phyloP scores from a whole-genome alignment of 176 grass and related monocot species.

The Metroxylon sagu region DNA sequence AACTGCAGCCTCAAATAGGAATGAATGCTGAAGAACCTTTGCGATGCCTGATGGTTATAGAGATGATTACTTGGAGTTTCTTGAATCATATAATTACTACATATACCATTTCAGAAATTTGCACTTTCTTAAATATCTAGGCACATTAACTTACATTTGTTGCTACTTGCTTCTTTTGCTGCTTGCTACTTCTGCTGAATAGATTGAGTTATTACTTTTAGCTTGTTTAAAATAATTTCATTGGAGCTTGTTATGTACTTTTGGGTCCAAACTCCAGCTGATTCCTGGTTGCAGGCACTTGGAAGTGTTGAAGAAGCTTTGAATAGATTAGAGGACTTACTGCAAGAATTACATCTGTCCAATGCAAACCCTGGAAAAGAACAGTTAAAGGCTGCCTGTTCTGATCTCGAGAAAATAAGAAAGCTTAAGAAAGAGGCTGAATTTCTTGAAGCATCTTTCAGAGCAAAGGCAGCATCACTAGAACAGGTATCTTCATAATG shows the following conservation, averaged over 20 bases:
- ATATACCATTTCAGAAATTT: too few species aligned
- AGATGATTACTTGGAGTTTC: too few species aligned
- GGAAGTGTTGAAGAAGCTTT: constrained; percentile 94
- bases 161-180: too few species aligned
- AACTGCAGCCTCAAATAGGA: too few species aligned
- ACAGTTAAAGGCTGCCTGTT: constrained; percentile 84
- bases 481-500: constrained; percentile 35
- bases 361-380: constrained; percentile 82
- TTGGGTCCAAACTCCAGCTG: not conserved
- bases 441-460: constrained; percentile 94
- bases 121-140: too few species aligned
- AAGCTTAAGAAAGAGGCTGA: constrained; percentile 98
- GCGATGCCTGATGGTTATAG: too few species aligned
- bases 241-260: constrained; percentile 8
- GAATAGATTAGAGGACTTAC: constrained; percentile 84
- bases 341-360: constrained; percentile 87
- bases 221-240: too few species aligned
- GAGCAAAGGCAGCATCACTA: constrained; percentile 68
- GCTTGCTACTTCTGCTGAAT: too few species aligned
- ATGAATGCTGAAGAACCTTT: too few species aligned
- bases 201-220: too few species aligned
- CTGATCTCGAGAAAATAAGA: constrained; percentile 93
- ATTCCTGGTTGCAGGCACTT: constrained; percentile 69
- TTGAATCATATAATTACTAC: too few species aligned
- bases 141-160: too few species aligned